A percentile compares a stretch with the other conserved stretches of the same genome.
phyloP scores from a whole-genome alignment of 2,329 filamentous ascomycete genomes.

The Scedosporium aurantiacum region DNA sequence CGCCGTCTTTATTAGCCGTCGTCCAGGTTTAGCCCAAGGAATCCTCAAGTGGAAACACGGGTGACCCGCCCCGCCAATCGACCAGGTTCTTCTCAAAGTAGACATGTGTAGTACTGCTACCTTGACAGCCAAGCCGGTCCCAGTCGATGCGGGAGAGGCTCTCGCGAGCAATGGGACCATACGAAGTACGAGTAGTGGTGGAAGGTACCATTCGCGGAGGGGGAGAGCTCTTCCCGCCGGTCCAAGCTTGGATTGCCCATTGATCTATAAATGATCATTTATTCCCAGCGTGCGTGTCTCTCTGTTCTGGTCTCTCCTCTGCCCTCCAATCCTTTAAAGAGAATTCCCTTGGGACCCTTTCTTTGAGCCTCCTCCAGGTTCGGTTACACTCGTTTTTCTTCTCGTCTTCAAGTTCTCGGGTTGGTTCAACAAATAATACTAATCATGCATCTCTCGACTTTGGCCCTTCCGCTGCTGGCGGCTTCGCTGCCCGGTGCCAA shows the following conservation, averaged over 20 bases:
- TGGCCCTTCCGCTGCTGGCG: constrained; percentile 16
- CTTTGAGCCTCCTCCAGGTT: neutral
- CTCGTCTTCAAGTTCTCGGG: neutral
- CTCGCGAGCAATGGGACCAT: neutral
- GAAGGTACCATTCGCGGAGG: neutral
- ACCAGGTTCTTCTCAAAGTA: neutral
- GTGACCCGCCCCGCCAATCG: neutral
- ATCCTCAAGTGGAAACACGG: neutral
- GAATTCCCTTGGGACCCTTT: neutral
- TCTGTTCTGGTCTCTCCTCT: neutral
- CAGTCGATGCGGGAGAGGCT: neutral
- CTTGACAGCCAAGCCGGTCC: neutral
- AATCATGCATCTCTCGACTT: constrained; percentile 13
- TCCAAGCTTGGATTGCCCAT: neutral
- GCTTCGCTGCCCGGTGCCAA: constrained; percentile 15
- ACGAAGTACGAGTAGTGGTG: neutral
- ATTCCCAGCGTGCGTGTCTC: neutral
- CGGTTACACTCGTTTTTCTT: neutral
- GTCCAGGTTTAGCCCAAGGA: neutral
- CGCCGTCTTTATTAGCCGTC: neutral
- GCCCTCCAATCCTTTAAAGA: neutral
- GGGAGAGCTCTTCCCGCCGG: neutral
- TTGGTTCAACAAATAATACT: neutral
- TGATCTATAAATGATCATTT: neutral
- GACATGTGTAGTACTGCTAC: neutral